A percentile compares a stretch with the other conserved stretches of the same genome.
These are phyloP conservation scores for Discostella stelligeroides DNA, from an alignment of 108 stramenopile genomes.

Conservation along the genomic window DNA sequence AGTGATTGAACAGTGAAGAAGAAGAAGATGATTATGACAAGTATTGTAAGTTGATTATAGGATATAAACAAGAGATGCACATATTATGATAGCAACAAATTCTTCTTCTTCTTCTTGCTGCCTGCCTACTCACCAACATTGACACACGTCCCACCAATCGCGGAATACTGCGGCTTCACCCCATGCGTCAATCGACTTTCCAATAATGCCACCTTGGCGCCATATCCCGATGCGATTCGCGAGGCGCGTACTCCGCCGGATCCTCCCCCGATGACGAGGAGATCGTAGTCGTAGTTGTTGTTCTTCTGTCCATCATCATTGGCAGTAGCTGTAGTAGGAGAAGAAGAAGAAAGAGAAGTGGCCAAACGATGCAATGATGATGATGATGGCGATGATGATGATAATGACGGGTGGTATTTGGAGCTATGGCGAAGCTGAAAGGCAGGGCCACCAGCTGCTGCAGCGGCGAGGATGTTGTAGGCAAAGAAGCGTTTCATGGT, in stretches of 20 bases:
- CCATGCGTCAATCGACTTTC: conserved; percentile 49
- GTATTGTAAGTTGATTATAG: no score
- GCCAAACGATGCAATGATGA: neutral
- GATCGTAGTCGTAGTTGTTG: conserved; percentile 42
- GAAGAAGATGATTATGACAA: neutral
- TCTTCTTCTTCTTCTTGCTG: no score
- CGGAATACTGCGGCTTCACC: conserved; percentile 33
- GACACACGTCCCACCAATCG: conserved; percentile 82
- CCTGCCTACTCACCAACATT: conserved; percentile 70
- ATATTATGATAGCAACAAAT: no score
- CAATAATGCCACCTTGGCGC: conserved; percentile 78
- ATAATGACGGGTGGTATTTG: no score
- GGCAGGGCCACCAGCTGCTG: neutral
- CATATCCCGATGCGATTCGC: conserved; percentile 65
- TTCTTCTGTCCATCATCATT: neutral
- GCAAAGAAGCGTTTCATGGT: conserved; percentile 4
- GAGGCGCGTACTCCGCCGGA: conserved; percentile 53
- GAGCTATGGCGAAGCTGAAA: neutral
- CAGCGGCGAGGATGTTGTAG: conserved; percentile 6
- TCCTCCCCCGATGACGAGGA: conserved; percentile 57
- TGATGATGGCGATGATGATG: no score
- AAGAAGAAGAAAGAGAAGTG: no score
- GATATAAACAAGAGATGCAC: no score
- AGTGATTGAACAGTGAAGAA: neutral
- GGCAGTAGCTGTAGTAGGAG: no score